These are phyloP conservation scores for Aquanectria penicillioides DNA, from an alignment of 2,329 filamentous ascomycete genomes.

Conservation along the genomic window DNA sequence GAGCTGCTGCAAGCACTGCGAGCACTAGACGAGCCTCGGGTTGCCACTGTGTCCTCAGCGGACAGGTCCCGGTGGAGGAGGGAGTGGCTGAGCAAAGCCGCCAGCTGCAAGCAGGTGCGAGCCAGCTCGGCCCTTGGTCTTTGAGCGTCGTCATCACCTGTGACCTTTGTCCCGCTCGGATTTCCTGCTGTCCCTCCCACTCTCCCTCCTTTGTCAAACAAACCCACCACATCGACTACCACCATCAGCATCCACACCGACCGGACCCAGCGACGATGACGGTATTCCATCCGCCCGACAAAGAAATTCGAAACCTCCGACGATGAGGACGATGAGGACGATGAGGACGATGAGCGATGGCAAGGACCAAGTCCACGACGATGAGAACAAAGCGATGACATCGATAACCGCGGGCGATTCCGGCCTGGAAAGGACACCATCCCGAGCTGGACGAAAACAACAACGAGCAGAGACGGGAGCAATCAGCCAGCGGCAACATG, in stretches of 20 bases:
- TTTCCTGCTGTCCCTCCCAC: conserved; percentile 38
- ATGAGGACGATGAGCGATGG: neutral
- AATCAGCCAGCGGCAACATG: conserved; percentile 27
- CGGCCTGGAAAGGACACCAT: conserved; percentile 24
- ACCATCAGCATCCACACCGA: conserved; percentile 20
- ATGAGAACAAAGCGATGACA: neutral
- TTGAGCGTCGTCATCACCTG: conserved; percentile 32
- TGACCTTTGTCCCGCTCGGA: conserved; percentile 24
- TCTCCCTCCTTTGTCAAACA: conserved; percentile 33
- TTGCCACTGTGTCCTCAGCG: conserved; percentile 34
- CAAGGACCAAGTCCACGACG: too few relatives aligned
- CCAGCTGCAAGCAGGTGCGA: conserved; percentile 3
- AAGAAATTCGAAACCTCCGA: conserved; percentile 1
- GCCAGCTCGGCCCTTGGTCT: too few relatives aligned
- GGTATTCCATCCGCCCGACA: neutral
- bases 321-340: neutral
- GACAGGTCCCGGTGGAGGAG: conserved; percentile 12
- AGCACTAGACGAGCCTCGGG: conserved; percentile 23
- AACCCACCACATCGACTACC: conserved; percentile 30
- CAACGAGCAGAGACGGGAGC: conserved; percentile 29
- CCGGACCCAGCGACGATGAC: neutral
- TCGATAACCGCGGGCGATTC: conserved; percentile 17
- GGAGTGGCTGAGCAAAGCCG: conserved; percentile 20
- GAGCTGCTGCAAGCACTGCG: conserved; percentile 1
- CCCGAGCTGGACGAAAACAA: conserved; percentile 33